Conservation (phyloP, 768 basidiomycete genomes). For the Lentinus tigrinus region DNA sequence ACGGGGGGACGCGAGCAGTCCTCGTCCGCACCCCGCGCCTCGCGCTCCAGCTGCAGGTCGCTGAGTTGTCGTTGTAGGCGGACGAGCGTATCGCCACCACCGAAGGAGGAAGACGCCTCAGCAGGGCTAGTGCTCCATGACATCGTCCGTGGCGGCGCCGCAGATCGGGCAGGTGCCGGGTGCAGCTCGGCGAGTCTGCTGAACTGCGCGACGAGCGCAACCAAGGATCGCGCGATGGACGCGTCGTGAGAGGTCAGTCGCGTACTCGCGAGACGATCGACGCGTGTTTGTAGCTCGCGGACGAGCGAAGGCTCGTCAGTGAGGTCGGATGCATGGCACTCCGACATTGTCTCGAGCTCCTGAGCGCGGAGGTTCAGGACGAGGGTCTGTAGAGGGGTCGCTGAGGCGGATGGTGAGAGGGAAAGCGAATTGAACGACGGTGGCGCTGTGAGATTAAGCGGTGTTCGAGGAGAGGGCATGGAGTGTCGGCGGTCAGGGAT, state of each 20-base stretch:
- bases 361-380: slow-evolving; percentile 59
- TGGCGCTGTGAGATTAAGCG: slow-evolving; percentile 2
- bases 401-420: slow-evolving; percentile 28
- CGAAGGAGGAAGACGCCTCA: background rate
- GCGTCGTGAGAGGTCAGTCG: slow-evolving; percentile 48
- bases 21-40: slow-evolving; percentile 36
- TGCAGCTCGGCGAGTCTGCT: slow-evolving; percentile 44
- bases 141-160: slow-evolving; percentile 15
- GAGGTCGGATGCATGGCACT: slow-evolving; percentile 35
- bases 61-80: slow-evolving; percentile 67
- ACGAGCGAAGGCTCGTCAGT: slow-evolving; percentile 51
- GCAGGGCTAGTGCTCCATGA: slow-evolving; percentile 28
- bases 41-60: slow-evolving; percentile 61
- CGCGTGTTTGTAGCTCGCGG: slow-evolving; percentile 55
- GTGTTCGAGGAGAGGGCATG: slow-evolving; percentile 42
- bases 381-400: slow-evolving; percentile 58
- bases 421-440: slow-evolving; percentile 23
- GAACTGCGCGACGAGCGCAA: slow-evolving; percentile 68
- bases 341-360: slow-evolving; percentile 45
- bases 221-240: slow-evolving; percentile 63
- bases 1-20: slow-evolving; percentile 38
- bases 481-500: slow-evolving; percentile 62
- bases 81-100: slow-evolving; percentile 47
- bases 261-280: slow-evolving; percentile 46
- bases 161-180: background rate